phyloP scores from a whole-genome alignment of 1,139 yeast species.

The Taphrina confusa region DNA sequence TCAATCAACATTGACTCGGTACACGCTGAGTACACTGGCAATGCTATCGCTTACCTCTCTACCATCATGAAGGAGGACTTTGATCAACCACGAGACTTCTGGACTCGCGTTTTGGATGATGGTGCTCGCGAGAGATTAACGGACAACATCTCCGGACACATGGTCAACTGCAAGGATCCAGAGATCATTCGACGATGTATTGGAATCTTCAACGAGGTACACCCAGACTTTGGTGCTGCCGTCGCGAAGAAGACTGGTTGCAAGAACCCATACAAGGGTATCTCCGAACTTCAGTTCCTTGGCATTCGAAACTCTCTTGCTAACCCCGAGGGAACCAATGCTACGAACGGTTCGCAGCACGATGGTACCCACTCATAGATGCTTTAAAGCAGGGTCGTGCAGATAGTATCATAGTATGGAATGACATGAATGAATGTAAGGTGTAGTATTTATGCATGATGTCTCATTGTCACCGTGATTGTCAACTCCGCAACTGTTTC shows the following conservation, averaged over 20 bases:
- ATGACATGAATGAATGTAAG: too few species aligned
- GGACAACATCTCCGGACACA: conserved; percentile 80
- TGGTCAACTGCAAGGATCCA: conserved; percentile 61
- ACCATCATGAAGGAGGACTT: conserved; percentile 60
- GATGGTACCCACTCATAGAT: conserved; percentile 29
- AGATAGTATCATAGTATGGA: too few species aligned
- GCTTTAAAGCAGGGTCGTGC: too few species aligned
- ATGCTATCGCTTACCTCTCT: conserved; percentile 71
- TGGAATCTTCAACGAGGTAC: conserved; percentile 73
- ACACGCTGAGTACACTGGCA: conserved; percentile 87
- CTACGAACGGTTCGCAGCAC: conserved; percentile 31
- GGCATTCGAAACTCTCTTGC: conserved; percentile 17
- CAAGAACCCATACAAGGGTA: conserved; percentile 34
- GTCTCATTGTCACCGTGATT: too few species aligned
- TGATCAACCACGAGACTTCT: conserved; percentile 66
- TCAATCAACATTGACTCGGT: conserved; percentile 41
- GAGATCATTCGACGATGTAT: conserved; percentile 78
- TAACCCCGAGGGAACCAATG: conserved; percentile 9
- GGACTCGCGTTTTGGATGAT: conserved; percentile 67
- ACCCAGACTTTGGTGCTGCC: conserved; percentile 61
- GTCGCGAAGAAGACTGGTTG: conserved; percentile 61
- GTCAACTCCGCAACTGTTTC: too few species aligned
- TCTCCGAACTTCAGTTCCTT: conserved; percentile 20
- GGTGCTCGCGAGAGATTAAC: conserved; percentile 83
- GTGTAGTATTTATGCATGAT: too few species aligned